Evolutionary conservation across 2,329 filamentous ascomycete genomes (phyloP), one percentile per base, ranked within the genome.

Genomic region (Phyllosticta capitalensis): DNA sequence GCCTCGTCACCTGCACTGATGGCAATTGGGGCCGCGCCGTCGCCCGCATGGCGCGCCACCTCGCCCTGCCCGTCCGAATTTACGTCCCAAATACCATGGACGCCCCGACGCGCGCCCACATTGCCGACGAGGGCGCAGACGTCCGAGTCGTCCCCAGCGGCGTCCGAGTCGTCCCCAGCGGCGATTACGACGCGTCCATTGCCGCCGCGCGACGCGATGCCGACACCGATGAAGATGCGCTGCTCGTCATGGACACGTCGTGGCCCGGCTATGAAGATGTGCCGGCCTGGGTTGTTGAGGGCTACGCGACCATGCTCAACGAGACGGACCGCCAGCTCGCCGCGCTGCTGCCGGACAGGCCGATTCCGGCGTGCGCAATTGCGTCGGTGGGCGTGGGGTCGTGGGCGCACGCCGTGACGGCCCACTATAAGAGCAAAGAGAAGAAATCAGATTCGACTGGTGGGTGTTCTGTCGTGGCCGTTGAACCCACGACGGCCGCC

Each of bases 21-120:
- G 89, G 89, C 0, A 92, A 92, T 63, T 87, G 88, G 76, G 89
- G 89, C 0, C 77, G 88, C 1, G 88, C 89, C 0, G 80, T 90
- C 1, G 85, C 87, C 0, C 77, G 81, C 6, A 89, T 92, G 83
- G 86, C 81, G 0, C 75, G 72, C 49, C 76, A 84, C 10, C 72
- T 92, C 9, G 76, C 74, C 0, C 70, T 90, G 0, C 66, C 74
- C 0, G 79, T 79, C 0, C 74, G 75, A 17, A 83, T 92, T 4
- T 86, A 83, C 64, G 86, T 91, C 1, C 86, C 88, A 0, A 67
- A 66, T 0, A 78, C 75, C 22, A 83, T 90, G 77, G 76, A 81
- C 52, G 67, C 72, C 5, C 71, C 73, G 1, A 87, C 85, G 0
- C 74, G 77, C 24, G 70, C 73, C 0, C 71, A 79, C 17, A 87